Conservation (phyloP, 139 green algal species). For the Tetraselmis chui region DNA sequence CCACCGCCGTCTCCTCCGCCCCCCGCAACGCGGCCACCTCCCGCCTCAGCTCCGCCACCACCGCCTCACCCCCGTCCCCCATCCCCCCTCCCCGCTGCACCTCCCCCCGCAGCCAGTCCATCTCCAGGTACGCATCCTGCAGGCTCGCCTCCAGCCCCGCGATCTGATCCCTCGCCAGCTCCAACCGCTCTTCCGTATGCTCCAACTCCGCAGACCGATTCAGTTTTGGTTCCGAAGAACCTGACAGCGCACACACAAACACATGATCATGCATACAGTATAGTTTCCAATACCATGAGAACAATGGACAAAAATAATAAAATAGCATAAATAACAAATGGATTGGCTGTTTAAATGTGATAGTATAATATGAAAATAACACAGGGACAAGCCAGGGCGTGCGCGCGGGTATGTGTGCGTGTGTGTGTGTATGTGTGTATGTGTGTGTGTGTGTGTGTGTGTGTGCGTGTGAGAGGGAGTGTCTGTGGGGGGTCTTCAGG, state of each 20-base stretch:
- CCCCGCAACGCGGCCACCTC: slow-evolving; percentile 23
- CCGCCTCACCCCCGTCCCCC: slow-evolving; percentile 9
- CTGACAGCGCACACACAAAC: background rate
- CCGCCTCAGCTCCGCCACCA: slow-evolving; percentile 12
- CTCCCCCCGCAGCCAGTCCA: slow-evolving; percentile 43
- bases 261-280: background rate
- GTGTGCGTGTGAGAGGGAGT: too few relatives aligned
- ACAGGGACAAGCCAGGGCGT: background rate
- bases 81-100: slow-evolving; percentile 22
- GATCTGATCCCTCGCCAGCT: background rate
- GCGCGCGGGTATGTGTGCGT: too few relatives aligned
- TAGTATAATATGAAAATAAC: background rate
- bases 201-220: background rate
- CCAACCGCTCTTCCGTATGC: background rate
- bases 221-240: too few relatives aligned
- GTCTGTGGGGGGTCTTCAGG: too few relatives aligned
- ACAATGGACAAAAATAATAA: background rate
- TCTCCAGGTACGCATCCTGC: slow-evolving; percentile 29
- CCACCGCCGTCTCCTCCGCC: slow-evolving; percentile 18
- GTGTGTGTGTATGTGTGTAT: too few relatives aligned
- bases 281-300: background rate
- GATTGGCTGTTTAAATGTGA: too few relatives aligned
- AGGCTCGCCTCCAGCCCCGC: background rate
- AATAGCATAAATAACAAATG: background rate
- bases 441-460: too few relatives aligned